These are phyloP conservation scores for Phanerochaete sordida DNA, from an alignment of 768 basidiomycete genomes.

Conservation along the genomic window DNA sequence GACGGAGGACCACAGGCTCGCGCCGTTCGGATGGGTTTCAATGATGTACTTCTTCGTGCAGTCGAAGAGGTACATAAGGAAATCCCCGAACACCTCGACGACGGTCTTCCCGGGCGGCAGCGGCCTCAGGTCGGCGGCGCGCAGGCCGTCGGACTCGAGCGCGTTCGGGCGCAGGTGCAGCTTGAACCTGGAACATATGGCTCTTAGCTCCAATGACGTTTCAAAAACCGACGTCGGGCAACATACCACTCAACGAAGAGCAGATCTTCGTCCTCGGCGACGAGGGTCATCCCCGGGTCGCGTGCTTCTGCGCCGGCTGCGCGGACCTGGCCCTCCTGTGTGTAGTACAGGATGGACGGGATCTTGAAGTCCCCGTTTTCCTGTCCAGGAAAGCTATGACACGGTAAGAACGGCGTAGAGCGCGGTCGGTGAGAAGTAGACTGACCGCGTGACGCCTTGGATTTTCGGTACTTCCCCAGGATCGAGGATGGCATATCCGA, in stretches of 20 bases:
- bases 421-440: no score
- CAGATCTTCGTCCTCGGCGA: slow-evolving; percentile 37
- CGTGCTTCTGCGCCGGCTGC: slow-evolving; percentile 45
- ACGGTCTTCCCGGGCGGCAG: slow-evolving; percentile 4
- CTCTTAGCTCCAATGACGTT: background rate
- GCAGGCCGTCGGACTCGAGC: background rate
- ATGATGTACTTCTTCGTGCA: slow-evolving; percentile 4
- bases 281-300: slow-evolving; percentile 34
- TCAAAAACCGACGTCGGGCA: background rate
- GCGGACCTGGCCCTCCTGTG: slow-evolving; percentile 33
- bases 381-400: slow-evolving; percentile 37
- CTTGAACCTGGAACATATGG: slow-evolving; percentile 7
- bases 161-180: slow-evolving; percentile 5
- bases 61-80: slow-evolving; percentile 7
- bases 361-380: slow-evolving; percentile 46
- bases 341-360: slow-evolving; percentile 47
- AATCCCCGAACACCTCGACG: slow-evolving; percentile 8
- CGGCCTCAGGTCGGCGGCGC: background rate
- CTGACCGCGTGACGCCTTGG: slow-evolving; percentile 45
- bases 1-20: slow-evolving; percentile 41
- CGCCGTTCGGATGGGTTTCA: slow-evolving; percentile 37
- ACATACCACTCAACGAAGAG: slow-evolving; percentile 17
- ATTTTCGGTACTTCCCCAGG: slow-evolving; percentile 33
- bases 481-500: slow-evolving; percentile 40
- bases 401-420: no score